Conservation (phyloP, 352 stramenopile species). For the Phytophthora podocarpi region DNA sequence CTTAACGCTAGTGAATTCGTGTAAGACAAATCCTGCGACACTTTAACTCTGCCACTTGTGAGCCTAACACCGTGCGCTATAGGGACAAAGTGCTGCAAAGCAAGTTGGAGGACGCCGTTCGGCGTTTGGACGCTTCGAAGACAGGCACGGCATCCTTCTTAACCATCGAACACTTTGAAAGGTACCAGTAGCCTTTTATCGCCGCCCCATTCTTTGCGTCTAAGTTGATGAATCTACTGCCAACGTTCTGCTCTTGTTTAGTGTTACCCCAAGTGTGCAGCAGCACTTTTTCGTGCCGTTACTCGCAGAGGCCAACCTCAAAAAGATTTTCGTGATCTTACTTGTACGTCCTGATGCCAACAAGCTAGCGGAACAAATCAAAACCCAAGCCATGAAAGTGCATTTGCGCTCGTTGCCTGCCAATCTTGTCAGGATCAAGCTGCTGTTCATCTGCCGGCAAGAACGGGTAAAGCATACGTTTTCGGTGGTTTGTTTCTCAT, state of each 20-base stretch:
- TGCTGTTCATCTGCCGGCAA: slow-evolving; percentile 55
- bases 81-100: slow-evolving; percentile 21
- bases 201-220: too few relatives aligned
- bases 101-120: slow-evolving; percentile 26
- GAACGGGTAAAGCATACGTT: slow-evolving; percentile 39
- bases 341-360: slow-evolving; percentile 53
- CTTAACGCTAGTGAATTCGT: slow-evolving; percentile 46
- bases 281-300: slow-evolving; percentile 69
- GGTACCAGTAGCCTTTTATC: slow-evolving; percentile 29
- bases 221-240: not conserved
- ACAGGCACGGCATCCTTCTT: slow-evolving; percentile 38
- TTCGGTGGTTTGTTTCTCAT: not conserved
- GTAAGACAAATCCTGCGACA: too few relatives aligned
- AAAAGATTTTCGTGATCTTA: slow-evolving; percentile 62
- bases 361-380: slow-evolving; percentile 70
- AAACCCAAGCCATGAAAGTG: slow-evolving; percentile 39
- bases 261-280: slow-evolving; percentile 58
- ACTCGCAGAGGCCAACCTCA: slow-evolving; percentile 50
- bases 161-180: slow-evolving; percentile 65
- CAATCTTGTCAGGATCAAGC: slow-evolving; percentile 53
- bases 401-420: slow-evolving; percentile 46
- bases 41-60: too few relatives aligned
- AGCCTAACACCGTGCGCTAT: too few relatives aligned
- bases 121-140: slow-evolving; percentile 27
- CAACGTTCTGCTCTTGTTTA: slow-evolving; percentile 14